A percentile compares a stretch with the other conserved stretches of the same genome.
These are phyloP conservation scores for Emmonsiellopsis sp. DNA, from an alignment of 2,329 filamentous ascomycete species.

Conservation along the genomic window DNA sequence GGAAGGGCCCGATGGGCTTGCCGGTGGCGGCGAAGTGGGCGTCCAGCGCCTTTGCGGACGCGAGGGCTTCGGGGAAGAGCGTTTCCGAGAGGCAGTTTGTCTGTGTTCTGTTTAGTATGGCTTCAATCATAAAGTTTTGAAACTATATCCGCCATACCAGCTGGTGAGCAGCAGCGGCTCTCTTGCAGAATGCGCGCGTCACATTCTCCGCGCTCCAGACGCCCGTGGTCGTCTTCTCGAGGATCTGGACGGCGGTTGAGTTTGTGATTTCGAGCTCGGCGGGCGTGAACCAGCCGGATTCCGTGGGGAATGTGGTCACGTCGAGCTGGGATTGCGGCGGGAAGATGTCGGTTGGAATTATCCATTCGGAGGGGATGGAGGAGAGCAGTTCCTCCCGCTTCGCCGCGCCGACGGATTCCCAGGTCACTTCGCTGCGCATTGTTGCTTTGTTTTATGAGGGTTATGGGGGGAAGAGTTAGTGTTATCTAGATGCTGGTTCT, in stretches of 20 bases:
- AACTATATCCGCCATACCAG: conserved; percentile 1
- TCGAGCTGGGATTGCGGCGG: conserved; percentile 9
- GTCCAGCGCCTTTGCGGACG: conserved; percentile 29
- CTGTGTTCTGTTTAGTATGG: conserved; percentile 19
- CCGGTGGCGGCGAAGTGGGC: conserved; percentile 30
- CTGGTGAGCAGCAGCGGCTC: conserved; percentile 31
- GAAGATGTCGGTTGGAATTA: conserved; percentile 16
- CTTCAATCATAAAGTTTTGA: not conserved
- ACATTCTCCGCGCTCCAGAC: conserved; percentile 12
- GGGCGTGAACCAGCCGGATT: conserved; percentile 11
- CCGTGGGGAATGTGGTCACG: conserved; percentile 10
- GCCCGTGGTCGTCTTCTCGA: conserved; percentile 11
- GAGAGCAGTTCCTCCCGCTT: conserved; percentile 31
- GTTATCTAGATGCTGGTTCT: not conserved
- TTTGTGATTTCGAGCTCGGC: conserved; percentile 11
- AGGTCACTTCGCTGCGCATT: conserved; percentile 12
- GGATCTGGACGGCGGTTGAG: conserved; percentile 6
- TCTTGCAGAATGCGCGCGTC: conserved; percentile 27
- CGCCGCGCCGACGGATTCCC: conserved; percentile 24
- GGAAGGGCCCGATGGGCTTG: conserved; percentile 27
- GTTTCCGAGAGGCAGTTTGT: conserved; percentile 53
- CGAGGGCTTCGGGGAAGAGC: conserved; percentile 38
- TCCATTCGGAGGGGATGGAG: conserved; percentile 32
- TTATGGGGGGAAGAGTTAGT: not conserved
- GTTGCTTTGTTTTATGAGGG: not conserved